A percentile compares a stretch with the other conserved stretches of the same genome.
These are phyloP conservation scores for maize (Zea mays) DNA, from an alignment of 176 grass and related monocot genomes.

Conservation along the genomic window Zm-B73-REFERENCE-NAM-5.0 NC_050104.1:66751501-66752000, in stretches of 20 bases:
- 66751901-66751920: neutral
- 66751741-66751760: neutral
- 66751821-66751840: neutral
- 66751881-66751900: neutral
- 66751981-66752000: neutral
- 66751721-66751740: neutral
- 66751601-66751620: neutral
- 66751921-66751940: neutral
- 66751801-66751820: neutral
- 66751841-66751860: neutral
- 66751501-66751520: slow-evolving; percentile 48
- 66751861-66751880: neutral
- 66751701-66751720: neutral
- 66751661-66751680: neutral
- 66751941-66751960: neutral
- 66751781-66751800: neutral
- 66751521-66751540: slow-evolving; percentile 52
- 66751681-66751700: neutral
- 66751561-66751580: neutral
- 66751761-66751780: neutral
- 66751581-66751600: neutral
- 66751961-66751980: neutral
- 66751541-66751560: slow-evolving; percentile 39
- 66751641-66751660: neutral
- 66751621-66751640: neutral